phyloP scores from a whole-genome alignment of 768 basidiomycete species.

The Hydnomerulius pinastri region DNA sequence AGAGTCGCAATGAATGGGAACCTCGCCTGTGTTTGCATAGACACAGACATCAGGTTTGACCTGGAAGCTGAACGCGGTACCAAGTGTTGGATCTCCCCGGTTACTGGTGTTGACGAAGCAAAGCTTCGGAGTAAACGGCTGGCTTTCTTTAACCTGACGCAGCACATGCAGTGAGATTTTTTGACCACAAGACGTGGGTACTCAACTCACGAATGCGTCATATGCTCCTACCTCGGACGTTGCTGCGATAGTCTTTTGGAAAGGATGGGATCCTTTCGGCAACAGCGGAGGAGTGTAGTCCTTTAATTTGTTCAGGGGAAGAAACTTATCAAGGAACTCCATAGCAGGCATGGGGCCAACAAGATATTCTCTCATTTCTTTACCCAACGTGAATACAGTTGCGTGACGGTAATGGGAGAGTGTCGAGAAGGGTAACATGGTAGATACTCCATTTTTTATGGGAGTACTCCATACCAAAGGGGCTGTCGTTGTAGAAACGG shows the following conservation, averaged over 20 bases:
- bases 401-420: not conserved
- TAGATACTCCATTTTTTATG: not conserved
- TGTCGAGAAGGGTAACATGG: not conserved
- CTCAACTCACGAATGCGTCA: not conserved
- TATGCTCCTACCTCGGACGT: not conserved
- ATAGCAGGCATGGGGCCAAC: constrained; percentile 5
- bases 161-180: not conserved
- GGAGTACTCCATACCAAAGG: not conserved
- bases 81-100: not conserved
- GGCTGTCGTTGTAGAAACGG: not conserved
- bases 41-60: constrained; percentile 6
- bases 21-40: not conserved
- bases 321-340: constrained; percentile 5
- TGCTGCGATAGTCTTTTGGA: not conserved
- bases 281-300: not conserved
- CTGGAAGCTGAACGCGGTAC: not conserved
- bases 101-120: not conserved
- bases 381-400: not conserved
- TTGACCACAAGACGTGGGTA: not conserved
- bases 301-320: not conserved
- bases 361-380: not conserved
- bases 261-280: not conserved
- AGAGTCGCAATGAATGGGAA: not conserved
- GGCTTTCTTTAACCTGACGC: not conserved
- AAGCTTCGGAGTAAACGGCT: constrained; percentile 2